phyloP scores from a whole-genome alignment of 768 basidiomycete species.

The Boletus rubropictus region DNA sequence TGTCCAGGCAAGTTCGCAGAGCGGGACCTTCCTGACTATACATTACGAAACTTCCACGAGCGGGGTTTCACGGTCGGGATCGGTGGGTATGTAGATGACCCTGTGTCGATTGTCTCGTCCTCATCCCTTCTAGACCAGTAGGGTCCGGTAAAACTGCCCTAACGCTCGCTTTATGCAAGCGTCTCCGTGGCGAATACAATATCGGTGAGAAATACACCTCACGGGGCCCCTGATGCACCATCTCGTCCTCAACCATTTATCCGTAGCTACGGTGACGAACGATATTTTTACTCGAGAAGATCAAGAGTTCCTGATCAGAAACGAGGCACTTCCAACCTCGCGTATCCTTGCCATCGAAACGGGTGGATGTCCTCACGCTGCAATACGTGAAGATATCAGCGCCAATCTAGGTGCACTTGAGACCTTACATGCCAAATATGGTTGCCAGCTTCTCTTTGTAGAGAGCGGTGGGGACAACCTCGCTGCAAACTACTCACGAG shows the following conservation, averaged over 20 bases:
- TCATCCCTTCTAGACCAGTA: slow-evolving; percentile 61
- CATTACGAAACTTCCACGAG: slow-evolving; percentile 79
- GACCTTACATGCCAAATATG: slow-evolving; percentile 85
- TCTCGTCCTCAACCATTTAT: slow-evolving; percentile 10
- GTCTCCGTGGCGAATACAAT: slow-evolving; percentile 77
- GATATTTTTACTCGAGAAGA: slow-evolving; percentile 99
- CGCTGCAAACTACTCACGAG: slow-evolving; percentile 94
- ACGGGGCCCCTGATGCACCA: neutral
- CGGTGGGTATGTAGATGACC: slow-evolving; percentile 64
- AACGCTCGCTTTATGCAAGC: slow-evolving; percentile 83
- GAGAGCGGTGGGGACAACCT: slow-evolving; percentile 97
- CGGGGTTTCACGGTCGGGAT: slow-evolving; percentile 97
- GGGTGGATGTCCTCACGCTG: slow-evolving; percentile 96
- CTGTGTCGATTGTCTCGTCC: neutral
- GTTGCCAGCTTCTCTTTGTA: slow-evolving; percentile 86
- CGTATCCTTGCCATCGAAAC: slow-evolving; percentile 97
- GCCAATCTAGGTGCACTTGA: slow-evolving; percentile 97
- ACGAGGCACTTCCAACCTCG: slow-evolving; percentile 75
- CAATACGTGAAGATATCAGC: slow-evolving; percentile 96
- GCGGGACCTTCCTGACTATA: slow-evolving; percentile 87
- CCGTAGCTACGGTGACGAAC: slow-evolving; percentile 89
- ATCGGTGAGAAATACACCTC: slow-evolving; percentile 76
- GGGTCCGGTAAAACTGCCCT: slow-evolving; percentile 97
- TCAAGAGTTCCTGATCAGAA: slow-evolving; percentile 93
- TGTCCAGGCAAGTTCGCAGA: slow-evolving; percentile 81